Percentiles rank a stretch among this genome's conserved stretches.
Conservation (phyloP, 345 rosid genomes). For the Citrus reticulata region DNA sequence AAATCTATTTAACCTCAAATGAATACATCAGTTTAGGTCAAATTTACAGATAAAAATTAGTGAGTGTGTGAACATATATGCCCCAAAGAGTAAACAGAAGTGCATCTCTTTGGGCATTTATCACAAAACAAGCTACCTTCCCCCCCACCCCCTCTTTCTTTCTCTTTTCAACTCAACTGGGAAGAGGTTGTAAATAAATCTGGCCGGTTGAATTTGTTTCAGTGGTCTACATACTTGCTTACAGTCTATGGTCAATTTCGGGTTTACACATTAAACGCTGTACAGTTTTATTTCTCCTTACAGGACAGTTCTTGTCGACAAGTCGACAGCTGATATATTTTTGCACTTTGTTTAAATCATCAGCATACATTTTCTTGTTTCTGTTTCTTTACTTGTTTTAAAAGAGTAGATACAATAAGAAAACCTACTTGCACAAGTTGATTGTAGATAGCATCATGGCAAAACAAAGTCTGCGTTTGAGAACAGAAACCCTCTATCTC, state of each 20-base stretch:
- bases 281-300: not conserved
- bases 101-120: not conserved
- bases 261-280: not conserved
- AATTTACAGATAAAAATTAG: not conserved
- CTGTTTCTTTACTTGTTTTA: not conserved
- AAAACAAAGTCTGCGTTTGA: constrained; percentile 86
- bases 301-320: not conserved
- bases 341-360: not conserved
- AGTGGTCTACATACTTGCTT: not conserved
- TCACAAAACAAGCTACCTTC: not conserved
- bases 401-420: not conserved
- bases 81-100: not conserved
- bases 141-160: too few species aligned
- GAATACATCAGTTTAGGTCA: not conserved
- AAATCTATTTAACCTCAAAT: not conserved
- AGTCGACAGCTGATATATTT: not conserved
- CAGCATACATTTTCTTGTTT: not conserved
- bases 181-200: not conserved
- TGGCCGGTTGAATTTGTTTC: not conserved
- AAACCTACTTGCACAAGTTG: constrained; percentile 84
- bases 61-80: not conserved
- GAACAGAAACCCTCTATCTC: constrained; percentile 93
- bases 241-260: not conserved
- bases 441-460: constrained; percentile 86
- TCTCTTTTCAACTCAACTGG: not conserved